Conservation (phyloP, 768 basidiomycete genomes). For the Lactarius indigo region DNA sequence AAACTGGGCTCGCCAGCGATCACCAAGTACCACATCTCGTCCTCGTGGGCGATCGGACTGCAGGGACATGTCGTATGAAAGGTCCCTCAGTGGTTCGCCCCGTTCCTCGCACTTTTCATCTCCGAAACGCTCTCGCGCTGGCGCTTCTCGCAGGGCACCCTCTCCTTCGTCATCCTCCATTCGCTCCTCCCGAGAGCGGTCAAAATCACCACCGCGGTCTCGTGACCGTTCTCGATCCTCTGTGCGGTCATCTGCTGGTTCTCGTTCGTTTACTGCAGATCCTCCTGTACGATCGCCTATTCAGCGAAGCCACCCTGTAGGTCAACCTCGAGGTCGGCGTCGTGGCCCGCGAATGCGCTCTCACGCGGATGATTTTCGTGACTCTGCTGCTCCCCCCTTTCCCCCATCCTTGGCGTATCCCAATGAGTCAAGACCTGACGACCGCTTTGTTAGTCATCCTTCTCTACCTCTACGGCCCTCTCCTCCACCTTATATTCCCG, state of each 20-base stretch:
- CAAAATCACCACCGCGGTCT: slow-evolving; percentile 32
- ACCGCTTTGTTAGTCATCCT: slow-evolving; percentile 14
- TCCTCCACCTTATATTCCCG: slow-evolving; percentile 4
- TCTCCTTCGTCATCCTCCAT: slow-evolving; percentile 31
- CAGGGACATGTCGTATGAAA: slow-evolving; percentile 19
- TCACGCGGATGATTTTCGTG: slow-evolving; percentile 12
- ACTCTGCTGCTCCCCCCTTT: not conserved
- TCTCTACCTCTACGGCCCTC: slow-evolving; percentile 24
- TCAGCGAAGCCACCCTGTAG: slow-evolving; percentile 21
- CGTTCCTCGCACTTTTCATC: slow-evolving; percentile 23
- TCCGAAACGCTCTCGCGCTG: slow-evolving; percentile 25
- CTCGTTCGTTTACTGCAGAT: slow-evolving; percentile 33
- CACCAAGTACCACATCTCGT: slow-evolving; percentile 12
- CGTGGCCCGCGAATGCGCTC: slow-evolving; percentile 6
- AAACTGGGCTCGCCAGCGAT: slow-evolving; percentile 12
- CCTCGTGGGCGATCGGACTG: slow-evolving; percentile 20
- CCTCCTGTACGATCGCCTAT: slow-evolving; percentile 13
- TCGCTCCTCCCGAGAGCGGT: slow-evolving; percentile 34
- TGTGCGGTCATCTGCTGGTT: slow-evolving; percentile 58
- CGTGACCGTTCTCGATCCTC: slow-evolving; percentile 36
- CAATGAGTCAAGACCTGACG: slow-evolving; percentile 15
- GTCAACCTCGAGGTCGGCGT: slow-evolving; percentile 10
- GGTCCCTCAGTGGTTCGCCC: slow-evolving; percentile 19
- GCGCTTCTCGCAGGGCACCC: slow-evolving; percentile 18
- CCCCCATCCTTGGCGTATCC: slow-evolving; percentile 3